Conservation (phyloP, 257 asterid species). For the Fraxinus pennsylvanica region DNA sequence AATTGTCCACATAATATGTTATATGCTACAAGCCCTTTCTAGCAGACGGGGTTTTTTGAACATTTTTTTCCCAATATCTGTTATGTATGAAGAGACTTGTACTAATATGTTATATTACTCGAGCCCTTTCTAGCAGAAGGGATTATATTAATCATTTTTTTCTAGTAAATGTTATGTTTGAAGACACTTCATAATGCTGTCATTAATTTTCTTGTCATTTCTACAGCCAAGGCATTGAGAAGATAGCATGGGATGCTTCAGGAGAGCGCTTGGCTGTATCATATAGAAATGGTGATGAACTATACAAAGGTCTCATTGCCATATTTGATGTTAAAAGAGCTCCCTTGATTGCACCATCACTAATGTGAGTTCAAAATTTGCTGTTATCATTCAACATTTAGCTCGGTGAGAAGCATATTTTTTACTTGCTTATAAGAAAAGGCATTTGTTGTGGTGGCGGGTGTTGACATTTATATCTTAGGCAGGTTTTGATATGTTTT, state of each 20-base stretch:
- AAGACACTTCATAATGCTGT: conserved; percentile 12
- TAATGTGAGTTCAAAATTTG: conserved; percentile 60
- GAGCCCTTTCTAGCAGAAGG: not conserved
- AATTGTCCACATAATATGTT: not conserved
- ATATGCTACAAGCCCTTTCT: not conserved
- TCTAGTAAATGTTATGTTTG: not conserved
- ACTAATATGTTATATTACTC: not conserved
- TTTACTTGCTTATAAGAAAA: not conserved
- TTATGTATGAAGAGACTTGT: not conserved
- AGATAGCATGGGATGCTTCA: conserved; percentile 97
- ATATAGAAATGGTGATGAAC: conserved; percentile 77
- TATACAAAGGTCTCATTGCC: conserved; percentile 85
- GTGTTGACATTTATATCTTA: conserved; percentile 15
- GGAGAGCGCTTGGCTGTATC: conserved; percentile 95
- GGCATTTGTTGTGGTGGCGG: not conserved
- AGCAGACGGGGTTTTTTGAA: not conserved
- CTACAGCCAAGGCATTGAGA: conserved; percentile 69
- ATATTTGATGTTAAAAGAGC: conserved; percentile 82
- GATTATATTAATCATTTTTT: not conserved
- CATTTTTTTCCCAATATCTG: not conserved
- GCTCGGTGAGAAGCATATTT: not conserved
- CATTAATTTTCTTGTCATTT: conserved; percentile 14
- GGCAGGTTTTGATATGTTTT: conserved; percentile 17
- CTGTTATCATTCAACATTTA: not conserved
- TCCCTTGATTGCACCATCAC: conserved; percentile 79